These are phyloP conservation scores for Elsinoe australis DNA, from an alignment of 2,329 filamentous ascomycete genomes.

Conservation along the genomic window DNA sequence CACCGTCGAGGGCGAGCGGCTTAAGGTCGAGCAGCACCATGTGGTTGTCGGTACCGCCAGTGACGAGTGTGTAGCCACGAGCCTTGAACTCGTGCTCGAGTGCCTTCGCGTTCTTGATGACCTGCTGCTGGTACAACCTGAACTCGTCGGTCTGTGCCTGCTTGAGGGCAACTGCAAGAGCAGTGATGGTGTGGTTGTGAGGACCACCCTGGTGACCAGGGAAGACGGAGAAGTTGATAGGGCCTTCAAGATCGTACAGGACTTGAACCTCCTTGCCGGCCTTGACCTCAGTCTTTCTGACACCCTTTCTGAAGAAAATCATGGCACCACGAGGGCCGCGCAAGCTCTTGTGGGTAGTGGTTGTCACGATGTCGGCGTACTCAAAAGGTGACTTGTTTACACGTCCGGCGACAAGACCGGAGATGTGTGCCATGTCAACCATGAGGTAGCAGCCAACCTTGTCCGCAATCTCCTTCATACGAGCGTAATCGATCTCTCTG, in stretches of 20 bases:
- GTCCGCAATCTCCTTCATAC: slow-evolving; percentile 83
- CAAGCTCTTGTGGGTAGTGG: slow-evolving; percentile 95
- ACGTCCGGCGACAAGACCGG: slow-evolving; percentile 83
- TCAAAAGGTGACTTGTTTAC: slow-evolving; percentile 85
- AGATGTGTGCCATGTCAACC: slow-evolving; percentile 96
- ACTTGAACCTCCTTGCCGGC: slow-evolving; percentile 64
- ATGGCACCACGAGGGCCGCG: slow-evolving; percentile 91
- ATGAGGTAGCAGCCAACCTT: slow-evolving; percentile 89
- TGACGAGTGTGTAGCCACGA: slow-evolving; percentile 80
- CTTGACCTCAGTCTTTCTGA: slow-evolving; percentile 74
- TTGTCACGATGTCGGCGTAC: slow-evolving; percentile 90
- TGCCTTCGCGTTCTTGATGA: slow-evolving; percentile 83
- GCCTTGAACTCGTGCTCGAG: slow-evolving; percentile 73
- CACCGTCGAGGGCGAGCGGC: slow-evolving; percentile 79
- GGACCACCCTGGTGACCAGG: slow-evolving; percentile 96
- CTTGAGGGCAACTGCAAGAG: slow-evolving; percentile 86
- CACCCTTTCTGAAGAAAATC: slow-evolving; percentile 96
- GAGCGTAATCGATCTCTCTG: slow-evolving; percentile 87
- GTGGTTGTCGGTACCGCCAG: slow-evolving; percentile 94
- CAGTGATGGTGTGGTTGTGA: slow-evolving; percentile 98
- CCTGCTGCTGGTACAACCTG: slow-evolving; percentile 82
- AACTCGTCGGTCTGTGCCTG: slow-evolving; percentile 87
- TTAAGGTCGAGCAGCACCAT: slow-evolving; percentile 89
- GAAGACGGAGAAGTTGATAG: slow-evolving; percentile 96
- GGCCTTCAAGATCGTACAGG: slow-evolving; percentile 80